These are phyloP conservation scores for Diaporthe batatas DNA, from an alignment of 2,329 filamentous ascomycete species.

Conservation along the genomic window DNA sequence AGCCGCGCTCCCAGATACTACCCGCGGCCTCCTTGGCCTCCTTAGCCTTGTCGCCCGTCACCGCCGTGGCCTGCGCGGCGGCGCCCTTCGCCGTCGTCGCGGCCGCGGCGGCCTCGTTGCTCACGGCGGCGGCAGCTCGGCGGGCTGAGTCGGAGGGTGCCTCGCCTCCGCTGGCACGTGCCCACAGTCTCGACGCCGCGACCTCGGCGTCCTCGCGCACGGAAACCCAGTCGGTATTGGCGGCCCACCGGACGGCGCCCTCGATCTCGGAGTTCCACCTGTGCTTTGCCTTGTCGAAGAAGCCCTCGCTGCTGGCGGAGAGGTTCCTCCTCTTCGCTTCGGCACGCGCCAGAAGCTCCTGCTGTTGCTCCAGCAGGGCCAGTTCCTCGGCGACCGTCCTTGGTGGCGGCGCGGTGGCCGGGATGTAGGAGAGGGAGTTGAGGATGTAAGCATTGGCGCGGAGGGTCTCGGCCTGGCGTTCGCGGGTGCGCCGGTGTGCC, in stretches of 20 bases:
- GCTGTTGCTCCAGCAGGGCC: conserved; percentile 41
- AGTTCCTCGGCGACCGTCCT: conserved; percentile 48
- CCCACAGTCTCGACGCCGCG: conserved; percentile 60
- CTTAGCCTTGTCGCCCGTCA: conserved; percentile 48
- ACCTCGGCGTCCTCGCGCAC: conserved; percentile 71
- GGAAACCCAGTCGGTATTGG: conserved; percentile 75
- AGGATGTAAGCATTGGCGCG: conserved; percentile 69
- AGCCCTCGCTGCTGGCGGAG: conserved; percentile 55
- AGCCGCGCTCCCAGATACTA: conserved; percentile 56
- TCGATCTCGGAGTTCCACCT: conserved; percentile 83
- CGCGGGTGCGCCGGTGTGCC: conserved; percentile 77
- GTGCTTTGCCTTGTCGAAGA: conserved; percentile 79
- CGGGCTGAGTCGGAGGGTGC: conserved; percentile 52
- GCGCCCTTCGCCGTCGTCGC: conserved; percentile 44
- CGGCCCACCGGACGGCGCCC: conserved; percentile 73
- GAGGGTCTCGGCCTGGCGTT: conserved; percentile 68
- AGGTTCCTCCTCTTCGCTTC: conserved; percentile 27
- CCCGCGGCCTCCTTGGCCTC: conserved; percentile 56
- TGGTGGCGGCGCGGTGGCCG: conserved; percentile 54
- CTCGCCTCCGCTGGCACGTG: conserved; percentile 52
- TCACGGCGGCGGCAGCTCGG: conserved; percentile 43
- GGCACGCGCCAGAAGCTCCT: conserved; percentile 40
- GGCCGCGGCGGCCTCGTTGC: conserved; percentile 43
- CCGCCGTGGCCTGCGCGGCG: conserved; percentile 47
- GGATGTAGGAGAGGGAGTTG: conserved; percentile 66